Evolutionary conservation across 2,329 filamentous ascomycete genomes (phyloP).

Genomic region (Fusarium tuaranense): DNA sequence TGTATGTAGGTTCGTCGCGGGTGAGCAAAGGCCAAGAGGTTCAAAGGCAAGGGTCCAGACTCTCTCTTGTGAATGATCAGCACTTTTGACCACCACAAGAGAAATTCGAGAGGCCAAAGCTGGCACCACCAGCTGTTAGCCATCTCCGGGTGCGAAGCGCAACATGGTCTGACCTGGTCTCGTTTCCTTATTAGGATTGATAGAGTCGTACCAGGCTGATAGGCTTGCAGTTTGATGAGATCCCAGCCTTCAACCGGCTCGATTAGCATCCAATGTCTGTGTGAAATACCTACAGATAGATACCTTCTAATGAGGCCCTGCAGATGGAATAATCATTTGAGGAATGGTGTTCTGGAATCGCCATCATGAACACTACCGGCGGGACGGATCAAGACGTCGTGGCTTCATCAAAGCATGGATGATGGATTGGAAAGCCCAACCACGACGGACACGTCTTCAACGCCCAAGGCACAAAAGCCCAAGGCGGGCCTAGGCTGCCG

Average conservation of each 20-base stretch:
- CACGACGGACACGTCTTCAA: slow-evolving; percentile 10
- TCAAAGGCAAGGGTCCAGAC: neutral
- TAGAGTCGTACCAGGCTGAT: slow-evolving; percentile 4
- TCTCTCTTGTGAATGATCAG: neutral
- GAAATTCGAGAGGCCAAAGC: neutral
- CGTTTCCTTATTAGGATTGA: slow-evolving; percentile 4
- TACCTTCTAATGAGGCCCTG: neutral
- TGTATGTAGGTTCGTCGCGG: neutral
- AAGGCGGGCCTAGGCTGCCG: slow-evolving; percentile 3
- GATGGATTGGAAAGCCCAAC: neutral
- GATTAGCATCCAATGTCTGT: neutral
- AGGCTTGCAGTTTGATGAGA: neutral
- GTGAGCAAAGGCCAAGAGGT: neutral
- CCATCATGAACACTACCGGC: slow-evolving; percentile 2
- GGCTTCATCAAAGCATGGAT: slow-evolving; percentile 2
- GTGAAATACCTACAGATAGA: neutral
- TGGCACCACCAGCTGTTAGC: neutral
- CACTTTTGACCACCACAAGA: neutral
- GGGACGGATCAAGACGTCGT: slow-evolving; percentile 3
- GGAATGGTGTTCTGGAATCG: slow-evolving; percentile 2
- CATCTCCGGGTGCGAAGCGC: neutral
- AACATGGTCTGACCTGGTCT: slow-evolving; percentile 15
- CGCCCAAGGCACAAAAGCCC: slow-evolving; percentile 5
- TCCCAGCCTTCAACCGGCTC: slow-evolving; percentile 6
- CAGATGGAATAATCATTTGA: neutral